phyloP scores from a whole-genome alignment of 176 grass and related monocot genomes.

The Ampelocalamus luodianensis region DNA sequence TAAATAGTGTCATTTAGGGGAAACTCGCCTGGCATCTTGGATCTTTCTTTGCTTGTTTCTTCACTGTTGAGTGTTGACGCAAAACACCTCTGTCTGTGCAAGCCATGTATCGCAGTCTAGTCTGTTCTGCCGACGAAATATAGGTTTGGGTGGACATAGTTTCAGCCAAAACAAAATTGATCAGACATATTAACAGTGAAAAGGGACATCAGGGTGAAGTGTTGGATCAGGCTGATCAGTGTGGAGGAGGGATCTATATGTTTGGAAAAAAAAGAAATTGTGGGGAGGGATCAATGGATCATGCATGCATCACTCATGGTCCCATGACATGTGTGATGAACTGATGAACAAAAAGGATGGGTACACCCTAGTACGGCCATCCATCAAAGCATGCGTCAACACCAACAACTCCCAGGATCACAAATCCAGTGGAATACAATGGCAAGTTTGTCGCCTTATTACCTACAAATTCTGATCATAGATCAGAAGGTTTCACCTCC shows the following conservation, averaged over 20 bases:
- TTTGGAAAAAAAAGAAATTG: not conserved
- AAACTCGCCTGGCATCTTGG: too few relatives aligned
- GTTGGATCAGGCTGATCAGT: not conserved
- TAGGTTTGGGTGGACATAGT: not conserved
- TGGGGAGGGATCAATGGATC: not conserved
- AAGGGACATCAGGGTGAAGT: not conserved
- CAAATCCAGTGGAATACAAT: constrained; percentile 21
- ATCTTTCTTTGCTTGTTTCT: too few relatives aligned
- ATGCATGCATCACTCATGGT: constrained; percentile 13
- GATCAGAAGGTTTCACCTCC: not conserved
- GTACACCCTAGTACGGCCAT: not conserved
- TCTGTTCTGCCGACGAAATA: not conserved
- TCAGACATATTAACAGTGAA: not conserved
- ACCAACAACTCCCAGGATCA: not conserved
- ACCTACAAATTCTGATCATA: not conserved
- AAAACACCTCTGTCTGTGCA: not conserved
- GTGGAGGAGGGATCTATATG: not conserved
- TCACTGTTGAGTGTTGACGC: too few relatives aligned
- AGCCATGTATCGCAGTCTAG: not conserved
- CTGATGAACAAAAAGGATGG: not conserved
- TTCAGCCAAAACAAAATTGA: too few relatives aligned
- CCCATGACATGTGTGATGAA: constrained; percentile 6
- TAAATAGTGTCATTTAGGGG: too few relatives aligned
- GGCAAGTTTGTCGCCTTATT: too few relatives aligned
- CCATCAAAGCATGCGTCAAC: not conserved